Evolutionary conservation across 2,329 filamentous ascomycete genomes (phyloP).

Genomic region (Aureobasidium sp.): DNA sequence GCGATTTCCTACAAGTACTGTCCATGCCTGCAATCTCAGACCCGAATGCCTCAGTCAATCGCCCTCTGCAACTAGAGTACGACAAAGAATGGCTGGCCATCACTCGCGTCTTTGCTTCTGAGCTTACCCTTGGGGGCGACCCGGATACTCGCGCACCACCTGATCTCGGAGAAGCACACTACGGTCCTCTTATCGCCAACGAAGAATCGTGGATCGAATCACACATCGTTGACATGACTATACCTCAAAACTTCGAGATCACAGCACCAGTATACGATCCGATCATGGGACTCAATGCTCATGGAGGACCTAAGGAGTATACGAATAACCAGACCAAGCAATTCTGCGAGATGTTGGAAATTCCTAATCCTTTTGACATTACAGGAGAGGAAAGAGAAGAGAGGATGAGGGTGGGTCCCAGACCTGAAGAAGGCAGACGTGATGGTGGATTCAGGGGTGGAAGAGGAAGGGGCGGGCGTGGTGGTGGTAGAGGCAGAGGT

Average conservation of each 20-base stretch:
- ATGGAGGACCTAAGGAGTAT: slow-evolving; percentile 68
- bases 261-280: slow-evolving; percentile 67
- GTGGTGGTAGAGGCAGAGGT: slow-evolving; percentile 21
- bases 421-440: slow-evolving; percentile 30
- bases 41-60: slow-evolving; percentile 25
- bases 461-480: slow-evolving; percentile 17
- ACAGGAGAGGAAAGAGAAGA: slow-evolving; percentile 61
- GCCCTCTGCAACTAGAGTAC: slow-evolving; percentile 62
- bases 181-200: slow-evolving; percentile 59
- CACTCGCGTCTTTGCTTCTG: slow-evolving; percentile 67
- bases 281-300: slow-evolving; percentile 50
- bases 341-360: slow-evolving; percentile 72
- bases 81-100: slow-evolving; percentile 96
- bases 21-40: slow-evolving; percentile 49
- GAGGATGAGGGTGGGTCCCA: slow-evolving; percentile 53
- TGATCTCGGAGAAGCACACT: slow-evolving; percentile 62
- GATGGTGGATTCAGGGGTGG: slow-evolving; percentile 22
- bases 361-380: slow-evolving; percentile 69
- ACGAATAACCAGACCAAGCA: slow-evolving; percentile 77
- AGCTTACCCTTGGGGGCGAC: slow-evolving; percentile 56
- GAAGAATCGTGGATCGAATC: slow-evolving; percentile 76
- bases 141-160: slow-evolving; percentile 45
- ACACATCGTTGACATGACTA: slow-evolving; percentile 59
- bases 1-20: slow-evolving; percentile 75
- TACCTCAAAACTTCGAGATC: slow-evolving; percentile 70